Conservation (phyloP, 2,329 filamentous ascomycete species). For the Calonectria naviculata region DNA sequence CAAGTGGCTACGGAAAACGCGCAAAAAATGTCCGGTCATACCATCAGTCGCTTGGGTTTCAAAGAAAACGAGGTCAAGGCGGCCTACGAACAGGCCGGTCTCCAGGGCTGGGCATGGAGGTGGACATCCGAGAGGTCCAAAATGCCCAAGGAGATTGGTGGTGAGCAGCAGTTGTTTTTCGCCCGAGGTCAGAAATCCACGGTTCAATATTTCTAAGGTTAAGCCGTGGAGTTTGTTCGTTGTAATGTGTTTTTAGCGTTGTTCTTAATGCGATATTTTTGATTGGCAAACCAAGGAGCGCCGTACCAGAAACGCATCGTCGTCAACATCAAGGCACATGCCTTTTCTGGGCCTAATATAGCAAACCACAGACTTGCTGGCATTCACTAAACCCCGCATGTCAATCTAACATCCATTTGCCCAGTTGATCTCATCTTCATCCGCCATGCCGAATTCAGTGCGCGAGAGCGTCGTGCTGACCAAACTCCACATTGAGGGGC, state of each 20-base stretch:
- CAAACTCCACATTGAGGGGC: neutral
- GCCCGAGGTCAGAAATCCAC: slow-evolving; percentile 31
- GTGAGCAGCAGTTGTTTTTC: slow-evolving; percentile 41
- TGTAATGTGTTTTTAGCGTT: too few species aligned
- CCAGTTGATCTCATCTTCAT: neutral
- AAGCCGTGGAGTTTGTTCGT: too few species aligned
- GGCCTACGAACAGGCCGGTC: slow-evolving; percentile 35
- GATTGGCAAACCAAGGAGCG: too few species aligned
- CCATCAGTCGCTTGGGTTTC: slow-evolving; percentile 37
- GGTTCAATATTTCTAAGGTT: too few species aligned
- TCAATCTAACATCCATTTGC: neutral
- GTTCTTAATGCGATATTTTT: neutral
- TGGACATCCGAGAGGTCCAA: slow-evolving; percentile 29
- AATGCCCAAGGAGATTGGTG: slow-evolving; percentile 38
- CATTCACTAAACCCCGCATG: neutral
- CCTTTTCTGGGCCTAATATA: too few species aligned
- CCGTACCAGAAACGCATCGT: too few species aligned
- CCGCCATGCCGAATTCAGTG: neutral
- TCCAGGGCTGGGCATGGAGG: slow-evolving; percentile 40
- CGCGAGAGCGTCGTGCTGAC: neutral
- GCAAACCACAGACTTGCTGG: neutral
- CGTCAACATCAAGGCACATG: too few species aligned
- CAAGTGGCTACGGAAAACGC: neutral
- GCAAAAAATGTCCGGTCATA: slow-evolving; percentile 22
- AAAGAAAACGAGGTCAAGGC: slow-evolving; percentile 31